phyloP scores from a whole-genome alignment of 1,284 basidiomycete genomes.

The Ceratobasidium sp. region DNA sequence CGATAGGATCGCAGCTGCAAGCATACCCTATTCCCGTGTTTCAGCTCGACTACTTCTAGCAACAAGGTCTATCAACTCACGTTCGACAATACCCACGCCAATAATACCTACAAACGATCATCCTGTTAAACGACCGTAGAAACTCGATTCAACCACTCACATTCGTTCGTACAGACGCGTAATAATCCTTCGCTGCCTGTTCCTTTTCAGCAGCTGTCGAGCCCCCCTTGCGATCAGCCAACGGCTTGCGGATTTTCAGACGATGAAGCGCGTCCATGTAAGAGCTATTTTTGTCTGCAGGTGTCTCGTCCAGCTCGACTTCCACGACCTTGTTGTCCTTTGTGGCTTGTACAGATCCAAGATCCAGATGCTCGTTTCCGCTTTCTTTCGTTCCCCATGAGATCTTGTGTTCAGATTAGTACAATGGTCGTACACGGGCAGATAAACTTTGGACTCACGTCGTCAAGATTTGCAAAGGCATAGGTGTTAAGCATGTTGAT shows the following conservation, averaged over 20 bases:
- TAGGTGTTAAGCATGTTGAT: conserved; percentile 88
- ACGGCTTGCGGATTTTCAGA: conserved; percentile 71
- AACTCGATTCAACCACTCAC: conserved; percentile 56
- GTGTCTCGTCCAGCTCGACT: conserved; percentile 84
- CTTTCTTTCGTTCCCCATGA: conserved; percentile 92
- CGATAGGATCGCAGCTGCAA: conserved; percentile 76
- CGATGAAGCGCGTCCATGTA: conserved; percentile 90
- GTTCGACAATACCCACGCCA: conserved; percentile 86
- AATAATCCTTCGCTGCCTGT: conserved; percentile 82
- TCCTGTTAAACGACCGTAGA: conserved; percentile 47
- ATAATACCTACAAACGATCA: conserved; percentile 61
- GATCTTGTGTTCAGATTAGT: conserved; percentile 57
- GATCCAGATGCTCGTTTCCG: conserved; percentile 68
- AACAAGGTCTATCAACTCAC: conserved; percentile 55
- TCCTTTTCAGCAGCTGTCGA: conserved; percentile 64
- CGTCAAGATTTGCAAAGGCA: conserved; percentile 82
- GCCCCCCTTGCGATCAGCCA: conserved; percentile 49
- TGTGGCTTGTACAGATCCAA: conserved; percentile 73
- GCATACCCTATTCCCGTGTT: conserved; percentile 62
- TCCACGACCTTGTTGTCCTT: conserved; percentile 84
- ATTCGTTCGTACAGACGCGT: conserved; percentile 90
- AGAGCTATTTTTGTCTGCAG: conserved; percentile 84
- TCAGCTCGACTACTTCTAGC: not conserved
- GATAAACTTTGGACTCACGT: conserved; percentile 57
- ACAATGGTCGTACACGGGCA: not conserved